These are phyloP conservation scores for Galeopsis tetrahit DNA, from an alignment of 257 asterid genomes.

Conservation along the genomic window DNA sequence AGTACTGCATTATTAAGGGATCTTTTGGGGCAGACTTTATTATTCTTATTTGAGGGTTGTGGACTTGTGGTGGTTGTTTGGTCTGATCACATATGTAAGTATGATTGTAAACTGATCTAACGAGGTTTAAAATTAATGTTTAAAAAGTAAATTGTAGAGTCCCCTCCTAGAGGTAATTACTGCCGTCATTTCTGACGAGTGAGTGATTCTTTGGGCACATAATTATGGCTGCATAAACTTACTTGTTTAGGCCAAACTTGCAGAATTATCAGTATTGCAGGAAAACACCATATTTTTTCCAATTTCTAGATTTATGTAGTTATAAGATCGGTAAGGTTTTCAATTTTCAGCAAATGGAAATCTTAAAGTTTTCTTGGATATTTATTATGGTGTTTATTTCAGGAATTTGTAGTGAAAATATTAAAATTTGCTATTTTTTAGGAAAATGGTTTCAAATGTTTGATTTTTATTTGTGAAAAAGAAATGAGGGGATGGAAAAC, in stretches of 20 bases:
- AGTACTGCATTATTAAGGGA: neutral
- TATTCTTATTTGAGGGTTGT: neutral
- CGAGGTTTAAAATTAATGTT: neutral
- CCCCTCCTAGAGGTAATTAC: neutral
- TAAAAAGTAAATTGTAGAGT: neutral
- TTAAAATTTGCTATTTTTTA: neutral
- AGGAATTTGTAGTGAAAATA: no score
- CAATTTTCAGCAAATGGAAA: constrained; percentile 1
- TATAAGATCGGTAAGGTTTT: neutral
- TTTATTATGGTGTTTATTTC: neutral
- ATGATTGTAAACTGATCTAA: neutral
- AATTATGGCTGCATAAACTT: neutral
- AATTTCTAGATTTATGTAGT: neutral
- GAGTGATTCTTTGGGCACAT: neutral
- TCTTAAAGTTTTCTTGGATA: neutral
- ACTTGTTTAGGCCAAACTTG: neutral
- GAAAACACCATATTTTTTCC: constrained; percentile 14
- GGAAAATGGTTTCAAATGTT: neutral
- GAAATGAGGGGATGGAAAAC: no score
- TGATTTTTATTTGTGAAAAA: neutral
- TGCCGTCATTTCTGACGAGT: neutral
- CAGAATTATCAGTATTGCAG: constrained; percentile 10
- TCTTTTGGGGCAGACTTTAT: neutral
- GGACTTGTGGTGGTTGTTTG: neutral
- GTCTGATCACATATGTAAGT: constrained; percentile 2